These are phyloP conservation scores for Mycena galopus DNA, from an alignment of 768 basidiomycete genomes.

Conservation along the genomic window DNA sequence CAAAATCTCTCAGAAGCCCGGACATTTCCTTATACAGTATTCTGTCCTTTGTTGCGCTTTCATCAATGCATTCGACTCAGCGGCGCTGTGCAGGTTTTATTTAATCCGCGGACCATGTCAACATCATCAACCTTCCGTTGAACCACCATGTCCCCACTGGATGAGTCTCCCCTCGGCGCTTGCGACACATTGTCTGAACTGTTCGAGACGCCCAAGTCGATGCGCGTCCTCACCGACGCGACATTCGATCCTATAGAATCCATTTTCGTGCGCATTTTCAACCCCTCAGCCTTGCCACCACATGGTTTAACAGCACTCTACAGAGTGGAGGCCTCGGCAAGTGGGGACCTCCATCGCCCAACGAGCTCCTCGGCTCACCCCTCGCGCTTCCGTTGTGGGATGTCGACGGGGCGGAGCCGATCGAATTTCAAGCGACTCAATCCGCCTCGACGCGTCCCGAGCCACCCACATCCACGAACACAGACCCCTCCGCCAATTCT, in stretches of 20 bases:
- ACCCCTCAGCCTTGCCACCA: background rate
- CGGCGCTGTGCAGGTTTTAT: too few relatives aligned
- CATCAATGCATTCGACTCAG: too few relatives aligned
- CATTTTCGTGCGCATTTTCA: background rate
- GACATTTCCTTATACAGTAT: too few relatives aligned
- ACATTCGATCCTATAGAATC: background rate
- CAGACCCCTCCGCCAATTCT: background rate
- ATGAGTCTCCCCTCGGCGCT: too few relatives aligned
- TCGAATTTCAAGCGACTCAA: background rate
- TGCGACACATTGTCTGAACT: background rate
- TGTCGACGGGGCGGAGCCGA: background rate
- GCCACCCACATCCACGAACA: background rate
- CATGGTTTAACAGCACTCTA: background rate
- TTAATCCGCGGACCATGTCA: too few relatives aligned
- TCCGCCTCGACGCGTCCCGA: background rate
- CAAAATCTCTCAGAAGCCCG: too few relatives aligned
- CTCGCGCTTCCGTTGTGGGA: background rate
- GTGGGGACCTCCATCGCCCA: background rate
- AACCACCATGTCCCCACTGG: too few relatives aligned
- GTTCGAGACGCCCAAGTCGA: background rate
- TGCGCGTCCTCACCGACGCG: background rate
- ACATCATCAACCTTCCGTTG: too few relatives aligned
- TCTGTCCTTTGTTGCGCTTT: too few relatives aligned
- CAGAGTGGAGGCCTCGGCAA: background rate
- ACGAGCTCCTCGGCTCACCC: background rate